A percentile compares a stretch with the other conserved stretches of the same genome.
These are phyloP conservation scores for Nakazawaea peltata DNA, from an alignment of 805 yeast genomes.

Conservation along the genomic window DNA sequence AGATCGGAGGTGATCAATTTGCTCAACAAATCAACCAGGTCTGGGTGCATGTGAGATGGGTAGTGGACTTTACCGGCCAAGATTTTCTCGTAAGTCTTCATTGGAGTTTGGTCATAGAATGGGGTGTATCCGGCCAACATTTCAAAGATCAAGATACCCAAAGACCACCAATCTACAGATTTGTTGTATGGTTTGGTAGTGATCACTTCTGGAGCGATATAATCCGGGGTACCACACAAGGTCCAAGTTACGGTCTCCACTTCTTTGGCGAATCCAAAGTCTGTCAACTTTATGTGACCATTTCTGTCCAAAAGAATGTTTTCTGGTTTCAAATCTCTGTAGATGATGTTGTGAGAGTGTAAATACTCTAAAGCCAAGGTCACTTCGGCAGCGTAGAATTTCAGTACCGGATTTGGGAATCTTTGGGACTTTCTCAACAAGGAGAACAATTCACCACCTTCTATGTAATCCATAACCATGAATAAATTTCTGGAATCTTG, in stretches of 20 bases:
- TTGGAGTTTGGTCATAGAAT: slow-evolving; percentile 54
- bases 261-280: slow-evolving; percentile 58
- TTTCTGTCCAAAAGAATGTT: slow-evolving; percentile 49
- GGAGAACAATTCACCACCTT: slow-evolving; percentile 55
- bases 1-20: slow-evolving; percentile 48
- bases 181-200: slow-evolving; percentile 56
- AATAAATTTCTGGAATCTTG: slow-evolving; percentile 49
- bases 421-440: slow-evolving; percentile 48
- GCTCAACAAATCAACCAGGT: slow-evolving; percentile 40
- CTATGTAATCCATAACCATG: slow-evolving; percentile 61
- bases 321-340: slow-evolving; percentile 56
- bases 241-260: slow-evolving; percentile 54
- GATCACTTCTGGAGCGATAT: slow-evolving; percentile 60
- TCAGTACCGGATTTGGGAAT: slow-evolving; percentile 57
- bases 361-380: slow-evolving; percentile 50
- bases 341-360: slow-evolving; percentile 51
- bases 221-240: slow-evolving; percentile 58
- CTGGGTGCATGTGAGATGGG: slow-evolving; percentile 47
- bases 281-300: slow-evolving; percentile 54
- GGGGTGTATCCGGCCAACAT: slow-evolving; percentile 60
- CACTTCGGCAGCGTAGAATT: slow-evolving; percentile 58
- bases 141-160: slow-evolving; percentile 52
- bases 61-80: slow-evolving; percentile 43
- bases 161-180: slow-evolving; percentile 61
- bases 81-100: slow-evolving; percentile 56